Percentiles rank a stretch among this genome's conserved stretches.
phyloP scores from a whole-genome alignment of 2,329 filamentous ascomycete genomes.

The Mariannaea sp. region DNA sequence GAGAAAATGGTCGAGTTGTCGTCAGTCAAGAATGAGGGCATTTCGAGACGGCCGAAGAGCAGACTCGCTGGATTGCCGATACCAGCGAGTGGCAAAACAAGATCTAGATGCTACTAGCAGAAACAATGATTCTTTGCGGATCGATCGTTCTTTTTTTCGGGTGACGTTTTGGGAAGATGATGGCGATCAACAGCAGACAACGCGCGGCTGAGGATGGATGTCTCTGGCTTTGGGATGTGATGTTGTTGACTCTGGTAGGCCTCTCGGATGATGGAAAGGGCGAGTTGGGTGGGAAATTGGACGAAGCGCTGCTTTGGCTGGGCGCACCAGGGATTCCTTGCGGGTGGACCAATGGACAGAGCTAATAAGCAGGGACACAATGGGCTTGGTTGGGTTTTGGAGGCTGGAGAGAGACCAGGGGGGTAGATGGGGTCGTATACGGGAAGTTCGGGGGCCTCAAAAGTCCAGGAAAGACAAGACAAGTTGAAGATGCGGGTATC shows the following conservation, averaged over 20 bases:
- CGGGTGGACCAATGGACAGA: conserved; percentile 35
- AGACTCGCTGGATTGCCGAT: conserved; percentile 28
- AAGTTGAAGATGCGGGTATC: not conserved
- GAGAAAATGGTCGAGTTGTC: conserved; percentile 50
- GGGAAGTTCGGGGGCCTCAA: conserved; percentile 15
- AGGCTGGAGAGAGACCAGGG: conserved; percentile 13
- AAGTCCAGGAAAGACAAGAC: not conserved
- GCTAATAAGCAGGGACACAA: conserved; percentile 17
- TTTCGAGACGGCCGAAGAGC: conserved; percentile 44
- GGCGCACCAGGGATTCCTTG: conserved; percentile 36
- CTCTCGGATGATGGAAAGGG: conserved; percentile 30
- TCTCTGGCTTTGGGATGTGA: conserved; percentile 15
- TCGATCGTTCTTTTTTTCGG: conserved; percentile 10
- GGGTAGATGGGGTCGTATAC: conserved; percentile 9
- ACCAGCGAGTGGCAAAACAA: conserved; percentile 32
- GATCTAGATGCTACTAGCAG: conserved; percentile 30
- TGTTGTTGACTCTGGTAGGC: conserved; percentile 12
- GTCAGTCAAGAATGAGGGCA: conserved; percentile 61
- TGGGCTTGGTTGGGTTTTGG: conserved; percentile 29
- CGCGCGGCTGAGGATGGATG: not conserved
- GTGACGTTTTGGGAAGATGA: not conserved
- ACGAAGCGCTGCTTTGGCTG: conserved; percentile 34
- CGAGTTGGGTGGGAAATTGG: conserved; percentile 37
- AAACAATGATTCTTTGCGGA: conserved; percentile 30
- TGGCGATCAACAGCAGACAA: not conserved